Evolutionary conservation across 2,329 filamentous ascomycete species (phyloP).

Genomic region (Fusarium buxicola): DNA sequence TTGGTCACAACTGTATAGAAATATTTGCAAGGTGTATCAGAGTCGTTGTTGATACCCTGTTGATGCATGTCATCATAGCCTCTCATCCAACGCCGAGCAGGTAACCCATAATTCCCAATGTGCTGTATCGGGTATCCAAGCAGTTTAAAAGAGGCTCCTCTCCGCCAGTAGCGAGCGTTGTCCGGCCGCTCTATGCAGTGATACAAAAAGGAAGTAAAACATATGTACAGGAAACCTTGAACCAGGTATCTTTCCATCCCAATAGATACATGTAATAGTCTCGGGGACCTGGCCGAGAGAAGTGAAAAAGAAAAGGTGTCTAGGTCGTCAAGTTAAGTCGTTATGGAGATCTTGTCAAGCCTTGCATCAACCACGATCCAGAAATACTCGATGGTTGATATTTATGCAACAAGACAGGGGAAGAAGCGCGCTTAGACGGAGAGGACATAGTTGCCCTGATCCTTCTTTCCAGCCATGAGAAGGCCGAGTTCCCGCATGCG

Average conservation of each 20-base stretch:
- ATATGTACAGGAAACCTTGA: constrained; percentile 40
- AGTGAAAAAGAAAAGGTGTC: constrained; percentile 25
- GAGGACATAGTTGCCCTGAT: constrained; percentile 80
- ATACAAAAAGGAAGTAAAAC: constrained; percentile 24
- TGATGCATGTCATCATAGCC: constrained; percentile 42
- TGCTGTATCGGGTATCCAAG: constrained; percentile 51
- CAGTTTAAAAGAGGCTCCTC: constrained; percentile 40
- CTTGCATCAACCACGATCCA: constrained; percentile 29
- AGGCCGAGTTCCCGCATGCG: constrained; percentile 87
- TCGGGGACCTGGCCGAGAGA: constrained; percentile 29
- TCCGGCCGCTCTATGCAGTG: constrained; percentile 44
- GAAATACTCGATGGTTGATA: constrained; percentile 5
- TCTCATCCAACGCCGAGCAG: constrained; percentile 46
- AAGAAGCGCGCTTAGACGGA: constrained; percentile 66
- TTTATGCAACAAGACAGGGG: constrained; percentile 10
- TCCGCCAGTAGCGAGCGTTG: constrained; percentile 40
- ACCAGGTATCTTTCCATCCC: constrained; percentile 16
- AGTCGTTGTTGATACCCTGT: constrained; percentile 45
- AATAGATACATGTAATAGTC: constrained; percentile 40
- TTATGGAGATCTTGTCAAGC: constrained; percentile 32
- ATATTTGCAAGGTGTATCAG: constrained; percentile 14
- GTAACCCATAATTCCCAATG: constrained; percentile 43
- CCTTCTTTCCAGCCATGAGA: constrained; percentile 84
- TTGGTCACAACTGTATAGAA: not conserved
- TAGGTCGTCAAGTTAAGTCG: constrained; percentile 34